Evolutionary conservation across 352 stramenopile genomes (phyloP), one percentile per base, ranked within the genome.

Genomic region (Pseudoperonospora humuli): DNA sequence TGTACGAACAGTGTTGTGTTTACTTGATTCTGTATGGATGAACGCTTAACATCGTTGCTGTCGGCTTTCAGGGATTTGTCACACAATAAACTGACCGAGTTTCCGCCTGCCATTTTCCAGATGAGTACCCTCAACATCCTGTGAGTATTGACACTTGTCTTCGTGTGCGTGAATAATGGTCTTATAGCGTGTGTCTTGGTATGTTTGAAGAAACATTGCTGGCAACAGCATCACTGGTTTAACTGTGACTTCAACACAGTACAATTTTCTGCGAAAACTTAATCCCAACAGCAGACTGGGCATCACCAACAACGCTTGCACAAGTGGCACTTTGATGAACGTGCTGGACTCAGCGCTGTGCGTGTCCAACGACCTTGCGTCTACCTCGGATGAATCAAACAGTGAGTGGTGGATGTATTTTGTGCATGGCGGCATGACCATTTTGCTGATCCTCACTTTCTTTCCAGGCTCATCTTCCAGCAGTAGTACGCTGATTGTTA

Each of bases 91-190:
- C 35, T 88, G 46, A 74, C 64, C 0, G 61, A 54, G 7, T 88
- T 88, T 44, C 61, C 70, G 10, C 60, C 43, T 5, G 52, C 39
- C 2, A 65, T 88, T 7, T 88, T 86, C 57, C 76, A 78, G 44
- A 84, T 86, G 70, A 64, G 61, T 8, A 74, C 78, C 43, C 73
- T 88, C 48, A 76, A 63, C 5, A 54, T 64, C n/a, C 39, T 88
- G 73, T 84, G 48, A 41, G 71, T 70, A 19, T 4, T 7, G 24
- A 39, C 1, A 5, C 31, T 17, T 46, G 11, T 17, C 3, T 10
- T 31, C 15, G 15, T 54, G 17, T 36, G 10, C n/a, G n/a, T n/a
- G 18, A 13, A 23, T 32, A 18, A 27, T 18, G 26, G 29, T n/a
- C 39, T 47, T 7, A 39, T 20, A 29, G 10, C 34, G 17, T 23